A percentile compares a stretch with the other conserved stretches of the same genome.
Conservation (phyloP, 129 eudicot species). For the Solidago caesia region DNA sequence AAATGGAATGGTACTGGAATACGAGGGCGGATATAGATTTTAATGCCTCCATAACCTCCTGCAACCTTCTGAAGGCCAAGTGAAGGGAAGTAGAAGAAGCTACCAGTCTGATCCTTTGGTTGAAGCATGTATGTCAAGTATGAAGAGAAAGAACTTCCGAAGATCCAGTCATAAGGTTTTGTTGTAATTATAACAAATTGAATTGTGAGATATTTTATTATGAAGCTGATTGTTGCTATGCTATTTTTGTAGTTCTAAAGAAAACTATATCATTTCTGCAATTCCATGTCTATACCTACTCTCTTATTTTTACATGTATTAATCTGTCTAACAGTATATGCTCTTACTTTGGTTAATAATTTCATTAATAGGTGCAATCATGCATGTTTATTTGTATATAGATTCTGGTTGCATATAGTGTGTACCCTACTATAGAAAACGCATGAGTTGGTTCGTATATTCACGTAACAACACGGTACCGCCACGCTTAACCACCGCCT, state of each 20-base stretch:
- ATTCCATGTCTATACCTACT: too few relatives aligned
- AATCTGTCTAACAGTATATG: too few relatives aligned
- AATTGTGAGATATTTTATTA: not conserved
- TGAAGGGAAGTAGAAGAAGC: conserved; percentile 88
- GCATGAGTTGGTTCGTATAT: too few relatives aligned
- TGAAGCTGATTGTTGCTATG: not conserved
- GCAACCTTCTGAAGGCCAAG: conserved; percentile 88
- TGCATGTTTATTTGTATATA: too few relatives aligned
- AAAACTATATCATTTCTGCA: not conserved
- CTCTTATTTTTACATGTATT: too few relatives aligned
- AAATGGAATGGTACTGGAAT: conserved; percentile 94
- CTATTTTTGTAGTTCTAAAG: not conserved
- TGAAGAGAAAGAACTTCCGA: conserved; percentile 42
- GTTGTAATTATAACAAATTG: not conserved
- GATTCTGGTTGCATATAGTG: too few relatives aligned
- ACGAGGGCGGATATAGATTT: conserved; percentile 75
- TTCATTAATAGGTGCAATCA: too few relatives aligned
- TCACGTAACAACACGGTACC: too few relatives aligned
- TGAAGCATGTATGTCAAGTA: conserved; percentile 82
- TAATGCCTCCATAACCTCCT: conserved; percentile 86
- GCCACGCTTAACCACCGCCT: too few relatives aligned
- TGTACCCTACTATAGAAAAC: too few relatives aligned
- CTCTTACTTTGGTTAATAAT: too few relatives aligned
- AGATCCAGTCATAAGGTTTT: conserved; percentile 68
- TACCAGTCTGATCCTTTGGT: conserved; percentile 95